Base-by-base conservation (phyloP, 306 rosid species). In the Cucurbita pepo region DNA sequence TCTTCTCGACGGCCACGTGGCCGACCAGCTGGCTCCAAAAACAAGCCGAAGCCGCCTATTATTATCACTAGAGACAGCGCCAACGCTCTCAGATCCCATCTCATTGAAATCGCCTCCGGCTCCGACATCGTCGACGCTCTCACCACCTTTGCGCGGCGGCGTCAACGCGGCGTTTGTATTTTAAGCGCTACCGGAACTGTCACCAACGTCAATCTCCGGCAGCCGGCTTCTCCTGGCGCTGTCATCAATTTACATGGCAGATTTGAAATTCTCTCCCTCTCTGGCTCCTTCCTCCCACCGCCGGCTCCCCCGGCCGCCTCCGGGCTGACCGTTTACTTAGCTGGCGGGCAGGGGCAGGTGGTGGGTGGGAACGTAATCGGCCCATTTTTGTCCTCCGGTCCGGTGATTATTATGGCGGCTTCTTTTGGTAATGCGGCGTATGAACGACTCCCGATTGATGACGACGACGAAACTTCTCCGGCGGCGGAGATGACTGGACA, bases 391-490 rank as follows among this genome's bases (percentile, higher is more conserved):
- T 91, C 98, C 0, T 83, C 96, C 0, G 98, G 96, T 0, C 96
- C 96, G 0, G 96, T 92, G 44, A 93, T 92, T 7, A 84, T 92
- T 64, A 92, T 92, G 98, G 88, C 93, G 0, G 96, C 96, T 5
- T 90, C 96, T 6, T 92, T 92, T 57, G 98, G 96, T 16, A 92
- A 92, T 85, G 98, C 98, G 5, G 98, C 98, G 5, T 92, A 92
- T 52, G 98, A 92, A 76, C 86, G 98, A 73, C 85, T 92, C 5
- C 98, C 98, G 2, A 74, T 92, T 6, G 98, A 92, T 45, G 97
- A 92, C 5, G 98, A 92, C 13, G 97, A 79, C 8, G 86, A 92
- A 14, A 81, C 81, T 9, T 37, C 80, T 15, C 64, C 81, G 36
- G 79, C 74, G 1, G 37, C 70, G 0, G 92, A 86, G 15, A 76